Evolutionary conservation across 2,329 filamentous ascomycete genomes (phyloP), one percentile per base, ranked within the genome.

Genomic region (Tolypocladium nubicola): DNA sequence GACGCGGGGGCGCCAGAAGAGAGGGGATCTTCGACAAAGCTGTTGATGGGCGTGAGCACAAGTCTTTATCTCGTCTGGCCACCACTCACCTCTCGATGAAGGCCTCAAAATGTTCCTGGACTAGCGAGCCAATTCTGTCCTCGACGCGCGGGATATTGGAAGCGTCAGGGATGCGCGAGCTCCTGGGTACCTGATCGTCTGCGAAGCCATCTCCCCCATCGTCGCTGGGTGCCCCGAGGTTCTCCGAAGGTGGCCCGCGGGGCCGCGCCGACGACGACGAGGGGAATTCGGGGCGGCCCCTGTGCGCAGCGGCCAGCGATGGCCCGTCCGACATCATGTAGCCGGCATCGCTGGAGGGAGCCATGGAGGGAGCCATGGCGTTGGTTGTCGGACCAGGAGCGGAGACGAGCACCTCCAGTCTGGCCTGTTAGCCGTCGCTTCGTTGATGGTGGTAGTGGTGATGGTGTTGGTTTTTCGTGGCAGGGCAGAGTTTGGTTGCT

Each of bases 91-190:
- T 82, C 67, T 94, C 88, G 33, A 95, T 82, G 67, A 94, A 95
- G 62, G 81, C 80, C 71, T 92, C 86, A 68, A 95, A 94, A 58
- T 87, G 83, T 57, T 86, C 79, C 67, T 90, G 87, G 33, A 93
- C 82, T 56, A 86, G 82, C 62, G 89, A 79, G 60, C 88, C 89
- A 54, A 90, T 87, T 58, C 81, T 81, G 71, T 95, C 90, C 61
- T 90, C 85, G 8, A 93, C 88, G 58, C 83, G 81, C 7, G 88
- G 84, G 38, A 94, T 81, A 55, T 76, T 79, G 59, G 74, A 67
- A 30, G 73, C 66, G 57, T 82, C 75, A 52, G 74, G 71, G 26
- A 76, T 69, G 59, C 81, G 75, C 59, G 78, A 71, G 58, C 76
- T 75, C 52, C 73, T 71, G 1, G 83, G 83, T 11, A 86, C 75